These are phyloP conservation scores for Neurospora sp. DNA, from an alignment of 495 filamentous ascomycete genomes.

Conservation along the genomic window DNA sequence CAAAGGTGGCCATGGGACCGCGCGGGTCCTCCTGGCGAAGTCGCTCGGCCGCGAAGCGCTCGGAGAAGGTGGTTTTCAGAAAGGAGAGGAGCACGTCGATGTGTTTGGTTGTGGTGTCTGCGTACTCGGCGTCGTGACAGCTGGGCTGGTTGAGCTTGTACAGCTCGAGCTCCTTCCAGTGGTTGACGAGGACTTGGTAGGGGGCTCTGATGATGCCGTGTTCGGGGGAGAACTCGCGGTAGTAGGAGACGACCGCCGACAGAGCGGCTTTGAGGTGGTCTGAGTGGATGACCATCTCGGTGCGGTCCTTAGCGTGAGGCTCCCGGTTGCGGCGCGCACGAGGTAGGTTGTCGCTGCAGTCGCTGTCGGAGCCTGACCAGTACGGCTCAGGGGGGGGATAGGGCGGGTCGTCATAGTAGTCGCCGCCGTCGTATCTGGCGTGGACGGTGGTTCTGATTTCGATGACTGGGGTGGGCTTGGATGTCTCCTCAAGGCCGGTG, in stretches of 20 bases:
- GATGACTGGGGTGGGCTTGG: neutral
- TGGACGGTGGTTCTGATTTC: neutral
- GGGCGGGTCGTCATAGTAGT: neutral
- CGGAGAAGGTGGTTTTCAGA: conserved; percentile 15
- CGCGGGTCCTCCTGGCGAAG: conserved; percentile 14
- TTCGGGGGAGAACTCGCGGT: conserved; percentile 31
- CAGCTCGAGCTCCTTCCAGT: conserved; percentile 18
- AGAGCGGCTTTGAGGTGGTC: conserved; percentile 28
- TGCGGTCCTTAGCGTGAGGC: conserved; percentile 11
- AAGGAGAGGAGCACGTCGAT: conserved; percentile 30
- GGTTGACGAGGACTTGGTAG: conserved; percentile 27
- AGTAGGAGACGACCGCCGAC: conserved; percentile 28
- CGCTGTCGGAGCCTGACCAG: neutral
- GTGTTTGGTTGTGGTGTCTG: conserved; percentile 21
- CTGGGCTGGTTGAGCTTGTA: conserved; percentile 25
- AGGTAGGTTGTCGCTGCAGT: neutral
- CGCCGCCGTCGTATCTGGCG: neutral
- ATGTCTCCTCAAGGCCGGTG: neutral
- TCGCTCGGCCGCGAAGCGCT: conserved; percentile 21
- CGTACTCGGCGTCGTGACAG: conserved; percentile 22
- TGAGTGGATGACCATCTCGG: conserved; percentile 29
- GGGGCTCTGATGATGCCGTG: conserved; percentile 21
- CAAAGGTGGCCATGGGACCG: conserved; percentile 23
- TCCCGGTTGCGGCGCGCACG: neutral
- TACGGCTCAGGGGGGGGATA: neutral